Evolutionary conservation across 305 asterid species (phyloP).

Genomic region (Fraxinus nigra): DNA sequence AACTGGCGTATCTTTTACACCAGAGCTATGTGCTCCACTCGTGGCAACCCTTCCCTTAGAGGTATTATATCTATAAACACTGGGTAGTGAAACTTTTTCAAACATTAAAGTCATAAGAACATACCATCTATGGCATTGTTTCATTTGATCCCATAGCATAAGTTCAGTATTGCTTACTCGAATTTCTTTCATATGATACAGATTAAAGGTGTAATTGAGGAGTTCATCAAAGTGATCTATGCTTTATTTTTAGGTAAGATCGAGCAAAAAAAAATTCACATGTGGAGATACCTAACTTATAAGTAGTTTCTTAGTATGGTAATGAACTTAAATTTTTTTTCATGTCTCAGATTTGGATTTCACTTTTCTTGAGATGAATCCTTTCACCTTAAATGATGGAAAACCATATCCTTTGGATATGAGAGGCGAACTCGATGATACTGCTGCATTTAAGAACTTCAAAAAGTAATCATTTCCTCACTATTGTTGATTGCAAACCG

Average conservation of each 20-base stretch:
- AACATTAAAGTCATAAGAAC: neutral
- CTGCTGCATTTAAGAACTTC: constrained; percentile 93
- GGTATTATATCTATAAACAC: constrained; percentile 36
- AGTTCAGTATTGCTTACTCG: neutral
- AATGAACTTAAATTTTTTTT: constrained; percentile 1
- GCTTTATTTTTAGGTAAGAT: constrained; percentile 58
- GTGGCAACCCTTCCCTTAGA: constrained; percentile 85
- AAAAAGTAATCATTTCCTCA: constrained; percentile 46
- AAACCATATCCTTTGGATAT: constrained; percentile 88
- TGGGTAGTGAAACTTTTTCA: neutral
- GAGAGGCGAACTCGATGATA: constrained; percentile 96
- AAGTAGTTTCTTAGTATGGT: constrained; percentile 13
- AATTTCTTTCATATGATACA: constrained; percentile 29
- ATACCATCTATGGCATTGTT: neutral
- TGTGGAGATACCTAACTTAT: neutral
- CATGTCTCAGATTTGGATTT: constrained; percentile 69
- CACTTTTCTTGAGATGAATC: constrained; percentile 93
- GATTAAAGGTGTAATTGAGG: constrained; percentile 76
- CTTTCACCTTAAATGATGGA: constrained; percentile 75
- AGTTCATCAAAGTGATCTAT: constrained; percentile 60
- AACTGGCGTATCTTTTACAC: constrained; percentile 56
- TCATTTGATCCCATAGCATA: neutral
- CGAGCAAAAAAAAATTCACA: neutral
- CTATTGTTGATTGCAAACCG: neutral
- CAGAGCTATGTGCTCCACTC: constrained; percentile 75